Base-by-base conservation (phyloP, 495 filamentous ascomycete species). In the Terfezia claveryi region DNA sequence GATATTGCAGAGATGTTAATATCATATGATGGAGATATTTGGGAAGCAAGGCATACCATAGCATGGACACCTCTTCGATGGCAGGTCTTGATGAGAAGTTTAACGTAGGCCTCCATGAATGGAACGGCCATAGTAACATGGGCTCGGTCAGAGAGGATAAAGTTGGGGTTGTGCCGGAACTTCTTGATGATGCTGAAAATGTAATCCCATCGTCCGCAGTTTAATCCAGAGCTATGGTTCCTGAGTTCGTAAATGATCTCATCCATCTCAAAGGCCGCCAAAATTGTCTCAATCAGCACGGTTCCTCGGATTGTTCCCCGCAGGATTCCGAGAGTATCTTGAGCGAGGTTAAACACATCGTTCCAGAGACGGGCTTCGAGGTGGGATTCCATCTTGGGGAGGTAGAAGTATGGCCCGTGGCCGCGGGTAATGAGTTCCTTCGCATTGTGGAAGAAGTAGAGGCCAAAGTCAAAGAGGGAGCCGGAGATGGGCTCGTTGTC, bases 151-250 rank as follows among this genome's bases (percentile, higher is more conserved):
- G 91, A 92, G 14, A 99, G 79, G 56, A 96, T 80, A 67, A 95
- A 99, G 67, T 80, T 79, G 58, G 83, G 73, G 73, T 94, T 87
- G 60, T 94, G 79, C 62, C 92, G 84, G 81, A 96, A 95, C 72
- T 94, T 94, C 77, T 99, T 99, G 76, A 99, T 99, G 66, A 91
- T 85, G 68, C 81, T 89, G 76, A 99, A 98, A 72, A 99, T 96
- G 76, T 99, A 99, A 67, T 99, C 91, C 91, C 91, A 99, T 52
- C 91, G 83, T 52, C 91, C 91, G 70, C 91, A 99, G 76, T 99
- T 99, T 59, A 99, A 76, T 54, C 91, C 91, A 10, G 91, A 82
- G 69, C 80, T 86, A 74, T 99, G 91, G 66, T 96, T 89, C 38
- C 91, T 85, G 58, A 99, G 81, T 70, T 99, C 91, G 72, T 94